Base-by-base conservation (phyloP, 176 grass and related monocot genomes). In the Calamus simplicifolius region DNA sequence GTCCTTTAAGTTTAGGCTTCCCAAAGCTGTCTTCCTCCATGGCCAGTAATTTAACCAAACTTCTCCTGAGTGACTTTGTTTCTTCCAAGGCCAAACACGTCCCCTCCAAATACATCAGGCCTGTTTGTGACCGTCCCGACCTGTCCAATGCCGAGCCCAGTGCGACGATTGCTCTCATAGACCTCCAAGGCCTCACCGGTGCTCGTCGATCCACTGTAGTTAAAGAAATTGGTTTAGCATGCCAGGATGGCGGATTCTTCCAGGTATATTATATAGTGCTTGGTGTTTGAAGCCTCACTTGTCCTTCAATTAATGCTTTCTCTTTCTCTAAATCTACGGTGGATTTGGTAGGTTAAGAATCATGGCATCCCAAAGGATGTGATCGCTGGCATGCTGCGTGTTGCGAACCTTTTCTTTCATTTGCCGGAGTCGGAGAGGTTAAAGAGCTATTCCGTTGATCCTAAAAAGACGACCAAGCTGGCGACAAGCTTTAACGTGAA, bases 401-500 rank as follows among this genome's bases (percentile, higher is more conserved):
- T 90, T 59, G 77, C 80, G 15, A 71, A 69, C 79, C 78, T 88
- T 55, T 96, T 96, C 92, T 96, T 96, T 76, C 92, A 87, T 73
- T 59, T 90, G 62, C 83, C 92, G 50, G 87, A 87, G 54, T 77
- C 75, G 19, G 92, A 96, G 69, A 75, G 92, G 80, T 29, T 96
- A 56, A 96, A 96, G 77, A 87, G 75, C 75, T 96, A 88, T 58
- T 96, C 92, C 13, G 83, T 90, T 35, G 92, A 96, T 50, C 86
- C 92, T 43, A 76, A 57, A 28, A 90, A 85, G 76, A 69, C 83
- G 52, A 85, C 79, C 59, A 57, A 87, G 43, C 78, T 96, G 30
- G 90, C 92, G 29, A 85, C 92, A 3, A 96, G 92, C 75, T 96
- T 96, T 80, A 96, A 96, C 71, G 80, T 87, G 57, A 87, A 80